Percentiles rank a stretch among this genome's conserved stretches.
phyloP scores from a whole-genome alignment of 352 stramenopile genomes.

The Phytopythium cucurbitacearum region DNA sequence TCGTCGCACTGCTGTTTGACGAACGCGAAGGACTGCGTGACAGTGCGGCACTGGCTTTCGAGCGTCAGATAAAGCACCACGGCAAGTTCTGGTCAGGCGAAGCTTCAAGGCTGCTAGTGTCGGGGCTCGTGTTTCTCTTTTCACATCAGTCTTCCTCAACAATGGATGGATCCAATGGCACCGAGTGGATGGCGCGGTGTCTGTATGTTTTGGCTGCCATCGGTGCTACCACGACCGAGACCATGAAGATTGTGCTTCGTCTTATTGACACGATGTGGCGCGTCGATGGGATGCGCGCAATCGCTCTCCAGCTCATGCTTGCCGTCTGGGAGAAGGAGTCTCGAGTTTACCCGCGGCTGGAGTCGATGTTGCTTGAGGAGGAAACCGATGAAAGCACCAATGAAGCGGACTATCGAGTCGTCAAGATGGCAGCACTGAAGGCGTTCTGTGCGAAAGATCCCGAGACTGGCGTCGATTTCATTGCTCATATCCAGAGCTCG shows the following conservation, averaged over 20 bases:
- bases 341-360: constrained; percentile 59
- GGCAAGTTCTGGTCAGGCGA: constrained; percentile 28
- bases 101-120: constrained; percentile 44
- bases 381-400: constrained; percentile 7
- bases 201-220: constrained; percentile 48
- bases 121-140: constrained; percentile 53
- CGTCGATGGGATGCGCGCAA: constrained; percentile 22
- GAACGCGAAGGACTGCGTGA: constrained; percentile 16
- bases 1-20: constrained; percentile 39
- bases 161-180: constrained; percentile 1
- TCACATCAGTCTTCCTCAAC: constrained; percentile 23
- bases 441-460: constrained; percentile 55
- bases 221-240: constrained; percentile 52
- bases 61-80: constrained; percentile 26
- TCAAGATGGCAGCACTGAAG: constrained; percentile 62
- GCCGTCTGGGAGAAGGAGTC: constrained; percentile 63
- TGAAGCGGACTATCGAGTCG: constrained; percentile 21
- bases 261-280: constrained; percentile 58
- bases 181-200: constrained; percentile 30
- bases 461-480: constrained; percentile 66
- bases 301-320: constrained; percentile 53
- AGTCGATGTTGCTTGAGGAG: constrained; percentile 42
- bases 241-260: constrained; percentile 71
- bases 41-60: constrained; percentile 22
- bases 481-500: constrained; percentile 49